phyloP scores from a whole-genome alignment of 345 rosid genomes.

The Leavenworthia alabamica region DNA sequence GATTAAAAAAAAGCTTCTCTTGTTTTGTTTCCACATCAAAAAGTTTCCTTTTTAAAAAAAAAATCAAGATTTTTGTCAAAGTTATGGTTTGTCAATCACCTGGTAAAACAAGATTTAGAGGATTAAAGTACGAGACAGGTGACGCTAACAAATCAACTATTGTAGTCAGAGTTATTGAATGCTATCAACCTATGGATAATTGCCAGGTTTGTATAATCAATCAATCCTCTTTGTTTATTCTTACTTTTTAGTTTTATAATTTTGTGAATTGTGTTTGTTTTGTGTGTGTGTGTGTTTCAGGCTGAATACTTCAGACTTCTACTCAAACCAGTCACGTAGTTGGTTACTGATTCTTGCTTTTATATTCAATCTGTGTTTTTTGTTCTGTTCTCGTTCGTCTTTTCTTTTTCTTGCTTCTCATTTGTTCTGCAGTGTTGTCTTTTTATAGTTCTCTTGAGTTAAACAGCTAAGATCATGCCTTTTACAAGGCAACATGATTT shows the following conservation, averaged over 20 bases:
- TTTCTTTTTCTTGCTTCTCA: slow-evolving; percentile 22
- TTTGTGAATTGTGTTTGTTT: not conserved
- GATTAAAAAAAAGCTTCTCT: not conserved
- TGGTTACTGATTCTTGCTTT: slow-evolving; percentile 18
- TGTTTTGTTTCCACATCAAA: too few species aligned
- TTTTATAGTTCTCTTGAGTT: too few species aligned
- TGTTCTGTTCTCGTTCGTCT: slow-evolving; percentile 23
- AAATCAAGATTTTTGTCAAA: slow-evolving; percentile 37
- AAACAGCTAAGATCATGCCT: slow-evolving; percentile 44
- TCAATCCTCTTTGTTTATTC: too few species aligned
- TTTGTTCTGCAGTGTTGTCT: slow-evolving; percentile 32
- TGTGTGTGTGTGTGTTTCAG: slow-evolving; percentile 48
- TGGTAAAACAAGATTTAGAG: slow-evolving; percentile 88
- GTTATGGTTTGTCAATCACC: slow-evolving; percentile 99
- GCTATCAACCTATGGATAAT: slow-evolving; percentile 93
- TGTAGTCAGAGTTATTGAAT: slow-evolving; percentile 87
- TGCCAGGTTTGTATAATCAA: slow-evolving; percentile 82
- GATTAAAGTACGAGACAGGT: slow-evolving; percentile 81
- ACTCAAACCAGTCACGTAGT: slow-evolving; percentile 98
- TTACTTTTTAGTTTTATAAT: not conserved
- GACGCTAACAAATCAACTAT: slow-evolving; percentile 73
- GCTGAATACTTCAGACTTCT: slow-evolving; percentile 95
- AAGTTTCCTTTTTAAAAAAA: too few species aligned
- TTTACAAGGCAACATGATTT: slow-evolving; percentile 33
- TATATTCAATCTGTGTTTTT: slow-evolving; percentile 19